Conservation (phyloP, 495 filamentous ascomycete species). For the Penicillium cataractarum region DNA sequence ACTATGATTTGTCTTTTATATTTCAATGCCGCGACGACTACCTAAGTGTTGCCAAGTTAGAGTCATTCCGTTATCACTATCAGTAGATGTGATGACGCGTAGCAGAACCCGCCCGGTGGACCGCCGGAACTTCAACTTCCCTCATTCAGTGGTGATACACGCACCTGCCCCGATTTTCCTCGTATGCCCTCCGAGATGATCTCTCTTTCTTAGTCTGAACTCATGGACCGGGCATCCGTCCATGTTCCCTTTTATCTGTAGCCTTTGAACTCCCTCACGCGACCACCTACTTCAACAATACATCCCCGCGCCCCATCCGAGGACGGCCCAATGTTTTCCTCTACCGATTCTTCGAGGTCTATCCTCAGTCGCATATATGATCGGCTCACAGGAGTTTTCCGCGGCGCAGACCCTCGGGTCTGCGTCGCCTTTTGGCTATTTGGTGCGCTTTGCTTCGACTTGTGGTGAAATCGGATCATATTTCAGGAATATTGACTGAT, state of each 20-base stretch:
- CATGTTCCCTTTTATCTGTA: conserved; percentile 1
- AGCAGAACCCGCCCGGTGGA: conserved; percentile 6
- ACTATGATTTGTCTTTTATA: neutral
- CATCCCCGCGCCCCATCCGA: conserved; percentile 20
- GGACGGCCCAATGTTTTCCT: conserved; percentile 56
- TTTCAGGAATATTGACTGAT: neutral
- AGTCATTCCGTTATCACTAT: neutral
- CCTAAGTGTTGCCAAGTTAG: neutral
- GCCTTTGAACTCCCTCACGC: conserved; percentile 15
- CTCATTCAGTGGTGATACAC: conserved; percentile 16
- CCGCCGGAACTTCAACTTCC: conserved; percentile 7
- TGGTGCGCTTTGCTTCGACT: conserved; percentile 55
- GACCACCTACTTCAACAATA: conserved; percentile 18
- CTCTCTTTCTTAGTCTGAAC: neutral
- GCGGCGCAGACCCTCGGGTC: conserved; percentile 70
- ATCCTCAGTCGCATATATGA: conserved; percentile 72
- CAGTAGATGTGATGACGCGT: neutral
- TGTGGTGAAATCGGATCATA: neutral
- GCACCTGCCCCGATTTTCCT: neutral
- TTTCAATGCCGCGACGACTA: neutral
- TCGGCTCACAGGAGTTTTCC: conserved; percentile 64
- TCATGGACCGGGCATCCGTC: conserved; percentile 4
- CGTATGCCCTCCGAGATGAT: neutral
- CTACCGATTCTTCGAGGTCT: conserved; percentile 74
- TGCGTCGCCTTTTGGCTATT: conserved; percentile 90